phyloP scores from a whole-genome alignment of 148 eudicot species.

The Diospyros kaki region DNA sequence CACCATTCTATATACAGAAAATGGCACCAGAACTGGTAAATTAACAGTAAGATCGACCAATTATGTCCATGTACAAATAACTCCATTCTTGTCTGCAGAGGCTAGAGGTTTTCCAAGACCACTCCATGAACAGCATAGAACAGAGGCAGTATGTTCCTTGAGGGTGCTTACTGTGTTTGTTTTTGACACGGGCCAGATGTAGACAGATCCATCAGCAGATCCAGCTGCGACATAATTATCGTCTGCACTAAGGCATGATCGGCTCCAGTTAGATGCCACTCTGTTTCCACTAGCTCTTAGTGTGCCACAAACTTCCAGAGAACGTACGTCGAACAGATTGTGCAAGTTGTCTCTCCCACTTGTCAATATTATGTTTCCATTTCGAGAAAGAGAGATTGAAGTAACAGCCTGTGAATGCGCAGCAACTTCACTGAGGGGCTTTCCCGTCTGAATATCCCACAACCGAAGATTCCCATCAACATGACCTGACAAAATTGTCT shows the following conservation, averaged over 20 bases:
- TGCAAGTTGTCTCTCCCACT: conserved; percentile 15
- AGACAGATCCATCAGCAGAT: background rate
- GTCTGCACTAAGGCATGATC: background rate
- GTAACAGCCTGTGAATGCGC: conserved; percentile 7
- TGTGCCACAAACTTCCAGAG: conserved; percentile 1
- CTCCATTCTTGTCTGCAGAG: conserved; percentile 6
- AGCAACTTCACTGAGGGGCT: background rate
- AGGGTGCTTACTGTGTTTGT: background rate
- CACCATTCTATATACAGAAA: background rate
- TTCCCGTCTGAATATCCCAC: background rate
- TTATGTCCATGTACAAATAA: conserved; percentile 11
- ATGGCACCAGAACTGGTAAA: too few species aligned
- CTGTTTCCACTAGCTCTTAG: background rate
- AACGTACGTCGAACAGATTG: conserved; percentile 1
- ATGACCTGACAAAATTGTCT: background rate
- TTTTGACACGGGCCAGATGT: background rate
- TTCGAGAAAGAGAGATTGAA: background rate
- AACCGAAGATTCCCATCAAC: background rate
- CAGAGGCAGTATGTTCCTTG: background rate
- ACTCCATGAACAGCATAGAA: conserved; percentile 8
- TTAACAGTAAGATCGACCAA: too few species aligned
- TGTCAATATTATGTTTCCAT: conserved; percentile 5
- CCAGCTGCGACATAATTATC: conserved; percentile 7
- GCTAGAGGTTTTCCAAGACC: background rate
- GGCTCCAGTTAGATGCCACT: background rate